phyloP scores from a whole-genome alignment of 2,329 filamentous ascomycete species.

The Decorospora gaudefroyi region DNA sequence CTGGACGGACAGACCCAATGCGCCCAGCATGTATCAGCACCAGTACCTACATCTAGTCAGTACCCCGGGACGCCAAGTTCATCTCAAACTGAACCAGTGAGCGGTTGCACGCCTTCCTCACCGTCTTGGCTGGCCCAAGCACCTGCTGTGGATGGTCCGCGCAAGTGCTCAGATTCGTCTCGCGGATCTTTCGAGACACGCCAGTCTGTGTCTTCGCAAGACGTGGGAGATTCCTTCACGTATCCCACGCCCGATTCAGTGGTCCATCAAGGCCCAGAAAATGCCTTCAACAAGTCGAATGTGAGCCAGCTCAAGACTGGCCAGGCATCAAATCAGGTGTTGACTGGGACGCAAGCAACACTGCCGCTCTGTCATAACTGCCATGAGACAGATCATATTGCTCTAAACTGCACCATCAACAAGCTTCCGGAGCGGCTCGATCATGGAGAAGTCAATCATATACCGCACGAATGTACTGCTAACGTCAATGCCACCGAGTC shows the following conservation, averaged over 20 bases:
- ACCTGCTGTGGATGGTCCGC: background rate
- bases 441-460: too few species aligned
- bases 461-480: too few species aligned
- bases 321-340: background rate
- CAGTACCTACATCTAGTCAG: slow-evolving; percentile 5
- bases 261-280: background rate
- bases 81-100: background rate
- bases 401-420: too few species aligned
- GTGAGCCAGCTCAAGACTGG: background rate
- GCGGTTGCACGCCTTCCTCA: background rate
- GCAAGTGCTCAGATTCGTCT: background rate
- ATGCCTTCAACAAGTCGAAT: background rate
- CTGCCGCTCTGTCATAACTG: background rate
- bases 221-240: background rate
- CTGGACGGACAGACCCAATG: slow-evolving; percentile 1
- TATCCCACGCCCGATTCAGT: slow-evolving; percentile 5
- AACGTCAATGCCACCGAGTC: too few species aligned
- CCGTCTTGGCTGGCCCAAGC: background rate
- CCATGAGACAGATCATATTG: background rate
- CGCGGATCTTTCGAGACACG: background rate
- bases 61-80: background rate
- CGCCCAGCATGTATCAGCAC: background rate
- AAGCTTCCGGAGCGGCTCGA: too few species aligned
- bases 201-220: background rate
- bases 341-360: background rate